These are phyloP conservation scores for Volvariella volvacea DNA, from an alignment of 1,284 basidiomycete genomes.

Conservation along the genomic window DNA sequence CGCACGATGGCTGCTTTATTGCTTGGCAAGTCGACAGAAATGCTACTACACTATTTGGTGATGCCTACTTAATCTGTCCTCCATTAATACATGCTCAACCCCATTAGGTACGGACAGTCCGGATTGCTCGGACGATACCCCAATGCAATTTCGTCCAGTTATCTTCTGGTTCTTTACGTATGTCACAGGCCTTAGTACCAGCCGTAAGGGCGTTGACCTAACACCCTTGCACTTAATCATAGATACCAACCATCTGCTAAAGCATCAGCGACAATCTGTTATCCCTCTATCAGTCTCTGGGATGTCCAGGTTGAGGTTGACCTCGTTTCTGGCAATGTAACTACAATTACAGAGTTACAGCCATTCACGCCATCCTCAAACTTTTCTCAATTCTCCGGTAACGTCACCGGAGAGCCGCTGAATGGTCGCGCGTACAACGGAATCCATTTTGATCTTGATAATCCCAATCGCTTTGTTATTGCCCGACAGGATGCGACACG, in stretches of 20 bases:
- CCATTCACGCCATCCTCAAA: constrained; percentile 29
- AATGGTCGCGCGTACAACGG: constrained; percentile 45
- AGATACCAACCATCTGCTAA: constrained; percentile 25
- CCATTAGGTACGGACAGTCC: constrained; percentile 23
- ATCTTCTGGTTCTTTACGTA: constrained; percentile 52
- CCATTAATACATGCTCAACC: background rate
- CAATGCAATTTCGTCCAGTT: constrained; percentile 36
- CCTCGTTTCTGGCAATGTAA: constrained; percentile 31
- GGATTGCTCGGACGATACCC: constrained; percentile 17
- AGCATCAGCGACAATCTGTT: constrained; percentile 40
- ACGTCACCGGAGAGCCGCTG: constrained; percentile 35
- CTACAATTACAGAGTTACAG: constrained; percentile 29
- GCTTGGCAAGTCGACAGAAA: constrained; percentile 32
- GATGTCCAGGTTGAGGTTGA: constrained; percentile 34
- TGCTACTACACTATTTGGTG: constrained; percentile 35
- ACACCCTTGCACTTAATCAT: background rate
- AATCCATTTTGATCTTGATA: constrained; percentile 34
- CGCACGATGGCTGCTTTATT: constrained; percentile 31
- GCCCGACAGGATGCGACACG: constrained; percentile 33
- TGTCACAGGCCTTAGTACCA: constrained; percentile 8
- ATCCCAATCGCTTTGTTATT: constrained; percentile 28
- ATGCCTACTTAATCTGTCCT: background rate
- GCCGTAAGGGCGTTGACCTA: background rate
- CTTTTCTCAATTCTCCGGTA: constrained; percentile 32
- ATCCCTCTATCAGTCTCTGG: constrained; percentile 31